phyloP scores from a whole-genome alignment of 768 basidiomycete species.

The Suillus spraguei region DNA sequence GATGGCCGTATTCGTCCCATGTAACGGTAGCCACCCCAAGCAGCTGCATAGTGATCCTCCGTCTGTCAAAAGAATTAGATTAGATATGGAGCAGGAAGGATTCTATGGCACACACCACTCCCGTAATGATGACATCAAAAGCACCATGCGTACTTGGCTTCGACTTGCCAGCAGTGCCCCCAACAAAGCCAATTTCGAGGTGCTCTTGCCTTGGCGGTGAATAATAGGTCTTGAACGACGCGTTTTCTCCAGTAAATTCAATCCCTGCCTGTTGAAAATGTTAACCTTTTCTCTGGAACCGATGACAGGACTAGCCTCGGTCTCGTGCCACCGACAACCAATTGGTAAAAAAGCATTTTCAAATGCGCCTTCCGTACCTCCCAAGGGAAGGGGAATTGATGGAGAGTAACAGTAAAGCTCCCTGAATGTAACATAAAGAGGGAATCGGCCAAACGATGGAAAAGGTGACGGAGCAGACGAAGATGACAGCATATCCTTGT shows the following conservation, averaged over 20 bases:
- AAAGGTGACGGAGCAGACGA: slow-evolving; percentile 37
- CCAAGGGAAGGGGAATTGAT: slow-evolving; percentile 35
- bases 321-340: slow-evolving; percentile 37
- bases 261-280: slow-evolving; percentile 27
- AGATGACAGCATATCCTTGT: slow-evolving; percentile 39
- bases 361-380: slow-evolving; percentile 38
- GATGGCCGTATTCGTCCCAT: slow-evolving; percentile 58
- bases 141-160: slow-evolving; percentile 21
- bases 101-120: slow-evolving; percentile 42
- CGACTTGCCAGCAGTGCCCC: not conserved
- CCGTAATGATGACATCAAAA: slow-evolving; percentile 55
- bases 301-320: slow-evolving; percentile 23
- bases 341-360: slow-evolving; percentile 50
- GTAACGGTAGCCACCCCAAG: slow-evolving; percentile 61
- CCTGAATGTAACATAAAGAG: slow-evolving; percentile 50
- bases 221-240: slow-evolving; percentile 43
- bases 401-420: slow-evolving; percentile 48
- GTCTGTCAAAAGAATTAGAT: slow-evolving; percentile 37
- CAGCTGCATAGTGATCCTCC: slow-evolving; percentile 45
- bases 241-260: slow-evolving; percentile 33
- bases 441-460: slow-evolving; percentile 41
- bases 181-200: slow-evolving; percentile 15
- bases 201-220: slow-evolving; percentile 33
- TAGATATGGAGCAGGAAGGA: slow-evolving; percentile 8
- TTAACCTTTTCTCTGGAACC: not conserved